These are phyloP conservation scores for Ramicandelaber brevisporus DNA, from an alignment of 192 early-diverging fungal species.

Conservation along the genomic window DNA sequence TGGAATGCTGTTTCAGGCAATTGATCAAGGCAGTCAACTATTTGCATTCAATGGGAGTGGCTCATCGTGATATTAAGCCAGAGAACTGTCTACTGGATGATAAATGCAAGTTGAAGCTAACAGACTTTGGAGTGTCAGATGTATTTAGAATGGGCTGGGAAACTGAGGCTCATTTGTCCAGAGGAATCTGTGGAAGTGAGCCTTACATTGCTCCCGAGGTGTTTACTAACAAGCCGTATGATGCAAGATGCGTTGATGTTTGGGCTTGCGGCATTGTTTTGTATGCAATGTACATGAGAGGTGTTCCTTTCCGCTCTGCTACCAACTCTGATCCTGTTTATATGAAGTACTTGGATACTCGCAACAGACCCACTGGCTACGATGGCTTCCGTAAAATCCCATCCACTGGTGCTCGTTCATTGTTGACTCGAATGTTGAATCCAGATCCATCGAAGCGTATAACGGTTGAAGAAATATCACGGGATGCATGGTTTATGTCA, in stretches of 20 bases:
- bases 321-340: slow-evolving; percentile 34
- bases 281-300: slow-evolving; percentile 51
- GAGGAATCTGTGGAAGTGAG: slow-evolving; percentile 80
- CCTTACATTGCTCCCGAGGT: slow-evolving; percentile 94
- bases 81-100: slow-evolving; percentile 75
- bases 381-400: slow-evolving; percentile 46
- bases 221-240: slow-evolving; percentile 52
- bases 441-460: slow-evolving; percentile 47
- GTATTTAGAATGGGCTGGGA: slow-evolving; percentile 84
- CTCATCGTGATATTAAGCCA: slow-evolving; percentile 63
- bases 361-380: slow-evolving; percentile 35
- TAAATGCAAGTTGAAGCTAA: slow-evolving; percentile 69
- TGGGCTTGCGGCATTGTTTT: slow-evolving; percentile 90
- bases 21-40: slow-evolving; percentile 71
- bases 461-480: slow-evolving; percentile 37
- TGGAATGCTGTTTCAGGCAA: slow-evolving; percentile 86
- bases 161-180: slow-evolving; percentile 40
- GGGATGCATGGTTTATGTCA: slow-evolving; percentile 49
- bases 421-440: slow-evolving; percentile 59
- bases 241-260: slow-evolving; percentile 70
- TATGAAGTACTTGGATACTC: slow-evolving; percentile 26
- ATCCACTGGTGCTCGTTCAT: slow-evolving; percentile 30
- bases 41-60: slow-evolving; percentile 84
- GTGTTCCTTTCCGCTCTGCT: slow-evolving; percentile 32
- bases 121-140: slow-evolving; percentile 93